phyloP scores from a whole-genome alignment of 2,329 filamentous ascomycete genomes.

The Penicillium aurantiogriseum region DNA sequence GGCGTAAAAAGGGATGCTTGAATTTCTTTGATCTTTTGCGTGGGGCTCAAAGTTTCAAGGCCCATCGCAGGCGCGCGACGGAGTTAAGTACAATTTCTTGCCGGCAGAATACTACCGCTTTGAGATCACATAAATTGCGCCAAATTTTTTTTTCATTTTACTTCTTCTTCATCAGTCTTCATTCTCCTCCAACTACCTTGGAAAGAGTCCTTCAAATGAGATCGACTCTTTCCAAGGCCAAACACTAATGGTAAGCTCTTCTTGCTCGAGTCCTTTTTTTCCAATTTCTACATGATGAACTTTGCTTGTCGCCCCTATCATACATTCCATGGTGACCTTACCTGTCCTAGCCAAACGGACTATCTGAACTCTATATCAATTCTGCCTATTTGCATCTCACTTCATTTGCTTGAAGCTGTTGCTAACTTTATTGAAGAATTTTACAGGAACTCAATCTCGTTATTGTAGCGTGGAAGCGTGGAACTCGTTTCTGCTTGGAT shows the following conservation, averaged over 20 bases:
- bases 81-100: constrained; percentile 24
- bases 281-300: constrained; percentile 52
- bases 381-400: constrained; percentile 10
- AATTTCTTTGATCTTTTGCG: constrained; percentile 18
- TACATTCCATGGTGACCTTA: constrained; percentile 59
- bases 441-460: neutral
- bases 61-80: constrained; percentile 11
- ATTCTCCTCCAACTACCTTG: constrained; percentile 14
- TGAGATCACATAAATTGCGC: constrained; percentile 20
- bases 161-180: constrained; percentile 13
- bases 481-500: neutral
- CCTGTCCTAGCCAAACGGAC: constrained; percentile 63
- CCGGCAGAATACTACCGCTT: constrained; percentile 32
- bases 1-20: constrained; percentile 3
- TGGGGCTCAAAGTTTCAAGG: constrained; percentile 20
- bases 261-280: constrained; percentile 8
- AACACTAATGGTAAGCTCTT: constrained; percentile 30
- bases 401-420: constrained; percentile 11
- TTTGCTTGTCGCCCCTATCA: constrained; percentile 63
- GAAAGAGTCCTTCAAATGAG: constrained; percentile 19
- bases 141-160: constrained; percentile 22
- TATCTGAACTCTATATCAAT: constrained; percentile 43
- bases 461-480: constrained; percentile 8
- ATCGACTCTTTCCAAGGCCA: constrained; percentile 17
- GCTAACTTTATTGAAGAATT: constrained; percentile 30